phyloP scores from a whole-genome alignment of 768 basidiomycete species.

The Dioszegia hungarica region DNA sequence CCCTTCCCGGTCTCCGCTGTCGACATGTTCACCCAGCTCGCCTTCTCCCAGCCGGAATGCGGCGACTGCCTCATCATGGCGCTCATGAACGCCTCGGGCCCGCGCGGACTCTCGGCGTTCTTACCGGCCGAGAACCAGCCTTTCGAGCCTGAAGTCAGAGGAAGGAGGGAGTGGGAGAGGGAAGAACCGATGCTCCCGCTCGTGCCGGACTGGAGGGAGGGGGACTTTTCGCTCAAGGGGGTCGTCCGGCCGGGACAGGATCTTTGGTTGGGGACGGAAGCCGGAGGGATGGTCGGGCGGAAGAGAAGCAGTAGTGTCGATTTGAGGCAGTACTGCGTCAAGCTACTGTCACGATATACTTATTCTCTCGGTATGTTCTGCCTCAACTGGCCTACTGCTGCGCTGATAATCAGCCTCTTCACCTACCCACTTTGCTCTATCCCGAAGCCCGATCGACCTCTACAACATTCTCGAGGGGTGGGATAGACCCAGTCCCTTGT shows the following conservation, averaged over 20 bases:
- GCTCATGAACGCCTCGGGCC: constrained; percentile 34
- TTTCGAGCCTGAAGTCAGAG: constrained; percentile 1
- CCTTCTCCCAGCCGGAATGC: constrained; percentile 39
- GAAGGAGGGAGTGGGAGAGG: constrained; percentile 14
- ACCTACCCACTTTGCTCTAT: constrained; percentile 27
- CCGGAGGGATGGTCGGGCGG: constrained; percentile 18
- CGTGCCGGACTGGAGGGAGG: constrained; percentile 27
- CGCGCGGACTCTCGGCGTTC: constrained; percentile 36
- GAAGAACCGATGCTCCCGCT: constrained; percentile 42
- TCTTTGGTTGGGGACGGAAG: too few species aligned
- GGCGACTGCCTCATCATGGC: constrained; percentile 46
- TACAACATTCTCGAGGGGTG: constrained; percentile 2
- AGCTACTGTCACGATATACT: constrained; percentile 39
- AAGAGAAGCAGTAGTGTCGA: constrained; percentile 16
- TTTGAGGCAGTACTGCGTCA: constrained; percentile 37
- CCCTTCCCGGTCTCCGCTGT: constrained; percentile 7
- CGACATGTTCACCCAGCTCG: constrained; percentile 38
- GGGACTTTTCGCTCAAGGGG: constrained; percentile 30
- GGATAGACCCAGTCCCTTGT: constrained; percentile 16
- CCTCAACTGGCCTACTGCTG: background rate
- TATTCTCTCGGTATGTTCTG: constrained; percentile 40
- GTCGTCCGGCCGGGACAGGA: constrained; percentile 31
- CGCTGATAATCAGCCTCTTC: constrained; percentile 20
- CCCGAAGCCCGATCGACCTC: constrained; percentile 19
- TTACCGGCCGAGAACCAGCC: constrained; percentile 22